phyloP scores from a whole-genome alignment of 2,329 filamentous ascomycete genomes.

The Monilinia vaccinii-corymbosi region DNA sequence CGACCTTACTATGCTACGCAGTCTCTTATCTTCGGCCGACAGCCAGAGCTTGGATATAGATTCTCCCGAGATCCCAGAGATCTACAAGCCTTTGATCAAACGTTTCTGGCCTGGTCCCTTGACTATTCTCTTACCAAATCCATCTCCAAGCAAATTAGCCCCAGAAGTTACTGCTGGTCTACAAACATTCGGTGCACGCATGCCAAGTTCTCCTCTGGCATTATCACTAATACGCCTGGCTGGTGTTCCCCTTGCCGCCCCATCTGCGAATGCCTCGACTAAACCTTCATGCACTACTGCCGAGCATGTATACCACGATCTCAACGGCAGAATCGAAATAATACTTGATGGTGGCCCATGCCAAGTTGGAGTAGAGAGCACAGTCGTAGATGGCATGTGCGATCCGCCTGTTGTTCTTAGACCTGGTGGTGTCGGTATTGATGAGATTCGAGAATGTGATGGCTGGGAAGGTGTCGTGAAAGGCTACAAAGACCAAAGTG shows the following conservation, averaged over 20 bases:
- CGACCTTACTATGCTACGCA: slow-evolving; percentile 44
- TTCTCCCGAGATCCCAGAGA: slow-evolving; percentile 24
- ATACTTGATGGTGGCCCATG: slow-evolving; percentile 87
- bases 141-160: slow-evolving; percentile 60
- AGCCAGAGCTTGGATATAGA: slow-evolving; percentile 24
- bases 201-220: slow-evolving; percentile 80
- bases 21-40: slow-evolving; percentile 15
- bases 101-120: slow-evolving; percentile 92
- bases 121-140: slow-evolving; percentile 79
- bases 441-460: slow-evolving; percentile 60
- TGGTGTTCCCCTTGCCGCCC: slow-evolving; percentile 74
- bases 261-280: slow-evolving; percentile 90
- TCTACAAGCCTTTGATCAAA: slow-evolving; percentile 66
- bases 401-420: slow-evolving; percentile 72
- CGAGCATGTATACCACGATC: slow-evolving; percentile 78
- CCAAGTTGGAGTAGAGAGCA: slow-evolving; percentile 87
- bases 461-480: slow-evolving; percentile 76
- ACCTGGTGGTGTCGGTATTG: slow-evolving; percentile 79
- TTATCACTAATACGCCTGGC: slow-evolving; percentile 75
- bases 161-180: slow-evolving; percentile 88
- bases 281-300: slow-evolving; percentile 87
- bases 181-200: slow-evolving; percentile 76
- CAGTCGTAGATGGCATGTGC: slow-evolving; percentile 85
- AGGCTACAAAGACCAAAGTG: slow-evolving; percentile 69
- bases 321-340: slow-evolving; percentile 71